Conservation (phyloP, 352 stramenopile genomes). For the Halophytophthora polymorphica region DNA sequence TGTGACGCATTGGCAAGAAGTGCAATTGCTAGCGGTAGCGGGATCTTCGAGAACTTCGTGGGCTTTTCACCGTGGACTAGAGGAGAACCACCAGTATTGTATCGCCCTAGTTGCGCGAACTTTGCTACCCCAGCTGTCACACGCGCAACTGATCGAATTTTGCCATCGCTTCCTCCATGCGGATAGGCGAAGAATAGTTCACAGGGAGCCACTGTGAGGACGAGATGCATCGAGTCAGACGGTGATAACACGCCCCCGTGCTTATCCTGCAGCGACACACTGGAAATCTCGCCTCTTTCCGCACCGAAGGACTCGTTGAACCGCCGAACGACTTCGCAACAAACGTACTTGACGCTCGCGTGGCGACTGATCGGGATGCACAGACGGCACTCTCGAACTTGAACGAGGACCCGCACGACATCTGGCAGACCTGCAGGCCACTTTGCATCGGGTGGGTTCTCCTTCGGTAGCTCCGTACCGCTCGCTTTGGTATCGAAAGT, state of each 20-base stretch:
- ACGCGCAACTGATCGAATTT: conserved; percentile 18
- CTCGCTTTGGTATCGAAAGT: background rate
- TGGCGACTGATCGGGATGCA: conserved; percentile 55
- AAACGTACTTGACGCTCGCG: conserved; percentile 41
- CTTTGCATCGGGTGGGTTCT: conserved; percentile 9
- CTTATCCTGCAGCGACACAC: conserved; percentile 53
- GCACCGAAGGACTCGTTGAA: conserved; percentile 58
- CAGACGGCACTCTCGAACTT: conserved; percentile 50
- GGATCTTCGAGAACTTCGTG: conserved; percentile 43
- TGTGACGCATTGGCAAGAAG: conserved; percentile 69
- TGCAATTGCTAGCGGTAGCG: conserved; percentile 50
- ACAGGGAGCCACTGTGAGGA: conserved; percentile 13
- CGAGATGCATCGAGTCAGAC: conserved; percentile 44
- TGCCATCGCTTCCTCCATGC: conserved; percentile 7
- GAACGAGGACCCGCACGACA: conserved; percentile 49
- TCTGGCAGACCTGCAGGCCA: conserved; percentile 26
- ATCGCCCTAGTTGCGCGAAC: background rate
- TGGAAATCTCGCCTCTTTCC: conserved; percentile 21
- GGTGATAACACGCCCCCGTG: conserved; percentile 49
- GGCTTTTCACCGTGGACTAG: conserved; percentile 9
- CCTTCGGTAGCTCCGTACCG: background rate
- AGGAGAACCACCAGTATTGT: background rate
- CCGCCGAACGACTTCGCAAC: conserved; percentile 48
- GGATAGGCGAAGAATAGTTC: conserved; percentile 29
- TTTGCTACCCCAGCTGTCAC: conserved; percentile 7